Percentiles rank a stretch among this genome's conserved stretches.
Evolutionary conservation across 352 stramenopile genomes (phyloP).

Genomic region (Pythium sp.): DNA sequence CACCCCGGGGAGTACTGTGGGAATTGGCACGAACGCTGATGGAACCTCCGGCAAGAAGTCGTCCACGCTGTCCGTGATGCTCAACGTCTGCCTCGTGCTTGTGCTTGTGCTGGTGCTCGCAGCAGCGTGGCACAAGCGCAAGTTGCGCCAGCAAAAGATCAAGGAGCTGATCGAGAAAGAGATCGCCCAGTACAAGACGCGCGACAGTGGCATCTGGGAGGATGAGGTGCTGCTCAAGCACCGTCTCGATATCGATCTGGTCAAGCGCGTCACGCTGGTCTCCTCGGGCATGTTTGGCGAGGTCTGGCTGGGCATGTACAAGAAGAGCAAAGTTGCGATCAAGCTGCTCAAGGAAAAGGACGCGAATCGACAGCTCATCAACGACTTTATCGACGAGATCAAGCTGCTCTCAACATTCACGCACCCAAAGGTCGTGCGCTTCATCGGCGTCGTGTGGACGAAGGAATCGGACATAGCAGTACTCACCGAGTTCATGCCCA

Average conservation of each 20-base stretch:
- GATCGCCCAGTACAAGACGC: conserved; percentile 1
- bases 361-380: conserved; percentile 8
- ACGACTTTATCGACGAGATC: conserved; percentile 18
- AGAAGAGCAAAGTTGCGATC: conserved; percentile 16
- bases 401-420: conserved; percentile 14
- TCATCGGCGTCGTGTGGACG: conserved; percentile 20
- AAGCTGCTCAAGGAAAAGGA: conserved; percentile 20
- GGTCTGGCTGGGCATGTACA: conserved; percentile 21
- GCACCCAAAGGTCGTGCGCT: conserved; percentile 17
- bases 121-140: conserved; percentile 15
- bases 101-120: conserved; percentile 9
- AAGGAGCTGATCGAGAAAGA: conserved; percentile 1
- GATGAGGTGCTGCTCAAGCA: conserved; percentile 15
- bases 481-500: conserved; percentile 15
- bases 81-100: conserved; percentile 8
- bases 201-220: conserved; percentile 11
- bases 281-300: conserved; percentile 21
- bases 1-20: neutral
- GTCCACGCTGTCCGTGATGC: neutral
- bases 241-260: conserved; percentile 4
- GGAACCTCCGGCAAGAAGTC: neutral
- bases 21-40: neutral
- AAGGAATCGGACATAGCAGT: conserved; percentile 14
- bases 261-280: conserved; percentile 9
- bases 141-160: conserved; percentile 1